Evolutionary conservation across 257 asterid genomes (phyloP).

Genomic region (Scutellaria baicalensis): DNA sequence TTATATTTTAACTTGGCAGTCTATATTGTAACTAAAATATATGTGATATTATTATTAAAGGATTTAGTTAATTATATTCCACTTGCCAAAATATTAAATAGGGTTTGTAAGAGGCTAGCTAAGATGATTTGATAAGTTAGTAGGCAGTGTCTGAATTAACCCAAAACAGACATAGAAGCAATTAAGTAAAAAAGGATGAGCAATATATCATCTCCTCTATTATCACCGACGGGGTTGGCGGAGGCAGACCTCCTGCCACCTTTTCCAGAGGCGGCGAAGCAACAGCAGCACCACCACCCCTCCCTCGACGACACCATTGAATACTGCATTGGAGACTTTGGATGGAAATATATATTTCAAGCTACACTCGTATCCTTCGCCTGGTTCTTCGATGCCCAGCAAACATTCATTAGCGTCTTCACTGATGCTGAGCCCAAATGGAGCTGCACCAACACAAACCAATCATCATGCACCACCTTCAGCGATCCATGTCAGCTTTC

Average conservation of each 20-base stretch:
- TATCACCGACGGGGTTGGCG: background rate
- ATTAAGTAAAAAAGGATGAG: no score
- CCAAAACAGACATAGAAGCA: no score
- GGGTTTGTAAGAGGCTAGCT: no score
- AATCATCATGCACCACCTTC: background rate
- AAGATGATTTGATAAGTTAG: no score
- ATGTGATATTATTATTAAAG: no score
- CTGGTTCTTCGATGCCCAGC: constrained; percentile 74
- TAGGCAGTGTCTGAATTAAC: no score
- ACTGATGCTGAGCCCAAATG: constrained; percentile 55
- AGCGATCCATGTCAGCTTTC: constrained; percentile 28
- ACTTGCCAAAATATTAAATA: no score
- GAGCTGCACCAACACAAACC: constrained; percentile 18
- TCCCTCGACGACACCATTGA: constrained; percentile 60
- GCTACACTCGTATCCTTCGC: constrained; percentile 45
- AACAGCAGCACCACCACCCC: background rate
- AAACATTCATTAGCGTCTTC: constrained; percentile 50
- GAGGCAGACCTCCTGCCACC: background rate
- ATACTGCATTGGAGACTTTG: constrained; percentile 53
- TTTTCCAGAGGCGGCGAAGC: background rate
- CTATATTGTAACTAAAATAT: no score
- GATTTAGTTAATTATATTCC: no score
- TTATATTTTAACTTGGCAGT: no score
- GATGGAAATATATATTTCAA: constrained; percentile 51
- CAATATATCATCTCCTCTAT: background rate